Base-by-base conservation (phyloP, 192 early-diverging fungal genomes). In the Coemansia sp. region DNA sequence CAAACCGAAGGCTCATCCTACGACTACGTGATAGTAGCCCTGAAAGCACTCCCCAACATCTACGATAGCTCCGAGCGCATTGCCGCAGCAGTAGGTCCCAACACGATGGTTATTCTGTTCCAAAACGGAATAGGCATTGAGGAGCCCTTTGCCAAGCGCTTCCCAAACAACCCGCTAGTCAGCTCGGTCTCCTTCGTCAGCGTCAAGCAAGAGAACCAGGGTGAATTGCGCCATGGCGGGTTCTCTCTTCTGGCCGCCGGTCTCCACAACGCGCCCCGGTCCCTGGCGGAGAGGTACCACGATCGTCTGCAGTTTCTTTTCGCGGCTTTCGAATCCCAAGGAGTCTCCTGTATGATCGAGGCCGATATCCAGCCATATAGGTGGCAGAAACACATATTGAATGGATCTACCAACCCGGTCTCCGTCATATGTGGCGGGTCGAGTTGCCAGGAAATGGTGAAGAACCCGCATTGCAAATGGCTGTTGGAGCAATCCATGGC, bases 91-190 rank as follows among this genome's bases (percentile, higher is more conserved):
- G 65, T 82, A 3, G 50, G 55, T 6, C 25, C 52, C 6, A 14
- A 28, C 41, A 82, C 79, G 2, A 77, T 73, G 67, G 52, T 82
- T 5, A 28, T 77, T 4, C 31, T 82, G 42, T 87, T 92, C 42
- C 90, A 92, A 72, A 92, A 92, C 65, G 90, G 90, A 5, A 81
- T 92, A 11, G 88, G 85, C 0, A 79, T 89, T 43, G 90, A 92
- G 53, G 82, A 86, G 6, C 83, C 85, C 23, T 82, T 87, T 56
- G 70, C 64, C 18, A 62, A 52, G 25, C 72, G 77, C 31, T 92
- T 88, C 70, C 89, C 89, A 10, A 45, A 71, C 13, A 88, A 42
- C 8, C 56, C 75, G 0, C 3, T 82, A 14, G 79, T 62, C 31
- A 82, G 79, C 68, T 66, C 68, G 1, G 79, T 77, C 10, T 72